Evolutionary conservation across 2,329 filamentous ascomycete species (phyloP).

Genomic region (Paradendryphiella salina): DNA sequence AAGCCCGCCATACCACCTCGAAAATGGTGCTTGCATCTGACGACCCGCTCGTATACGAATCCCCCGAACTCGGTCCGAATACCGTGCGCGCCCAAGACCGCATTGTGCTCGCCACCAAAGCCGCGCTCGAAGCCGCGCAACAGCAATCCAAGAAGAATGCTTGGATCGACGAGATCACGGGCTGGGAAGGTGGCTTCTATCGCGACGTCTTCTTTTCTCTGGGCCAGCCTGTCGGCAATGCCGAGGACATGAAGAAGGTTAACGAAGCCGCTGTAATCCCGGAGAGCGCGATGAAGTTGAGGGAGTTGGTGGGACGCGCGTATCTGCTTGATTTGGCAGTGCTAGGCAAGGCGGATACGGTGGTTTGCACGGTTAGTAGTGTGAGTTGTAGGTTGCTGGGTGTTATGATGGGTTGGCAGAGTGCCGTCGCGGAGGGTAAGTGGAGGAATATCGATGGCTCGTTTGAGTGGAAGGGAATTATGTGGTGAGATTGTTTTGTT

Average conservation of each 20-base stretch:
- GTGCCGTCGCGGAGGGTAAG: constrained; percentile 51
- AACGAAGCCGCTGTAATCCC: constrained; percentile 28
- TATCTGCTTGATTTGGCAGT: constrained; percentile 82
- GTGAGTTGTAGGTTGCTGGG: constrained; percentile 70
- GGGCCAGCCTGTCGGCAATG: constrained; percentile 52
- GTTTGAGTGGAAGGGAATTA: constrained; percentile 46
- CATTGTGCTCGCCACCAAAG: constrained; percentile 73
- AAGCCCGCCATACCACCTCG: constrained; percentile 38
- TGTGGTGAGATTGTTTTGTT: constrained; percentile 30
- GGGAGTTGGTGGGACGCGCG: constrained; percentile 75
- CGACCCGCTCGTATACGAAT: constrained; percentile 73
- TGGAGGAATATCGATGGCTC: constrained; percentile 70
- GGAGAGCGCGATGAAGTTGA: constrained; percentile 62
- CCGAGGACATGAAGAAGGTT: constrained; percentile 29
- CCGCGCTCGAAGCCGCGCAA: constrained; percentile 48
- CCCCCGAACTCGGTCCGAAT: constrained; percentile 62
- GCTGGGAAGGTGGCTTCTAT: constrained; percentile 90
- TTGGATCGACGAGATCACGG: constrained; percentile 75
- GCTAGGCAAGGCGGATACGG: constrained; percentile 67
- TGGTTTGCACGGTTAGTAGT: constrained; percentile 77
- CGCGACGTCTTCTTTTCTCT: constrained; percentile 79
- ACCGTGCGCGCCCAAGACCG: constrained; percentile 69
- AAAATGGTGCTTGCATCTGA: constrained; percentile 73
- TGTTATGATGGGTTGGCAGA: constrained; percentile 86
- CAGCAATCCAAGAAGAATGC: constrained; percentile 42